Evolutionary conservation across 1,139 yeast species (phyloP), one percentile per base, ranked within the genome.

Genomic region (Groenewaldozyma auringiensis): DNA sequence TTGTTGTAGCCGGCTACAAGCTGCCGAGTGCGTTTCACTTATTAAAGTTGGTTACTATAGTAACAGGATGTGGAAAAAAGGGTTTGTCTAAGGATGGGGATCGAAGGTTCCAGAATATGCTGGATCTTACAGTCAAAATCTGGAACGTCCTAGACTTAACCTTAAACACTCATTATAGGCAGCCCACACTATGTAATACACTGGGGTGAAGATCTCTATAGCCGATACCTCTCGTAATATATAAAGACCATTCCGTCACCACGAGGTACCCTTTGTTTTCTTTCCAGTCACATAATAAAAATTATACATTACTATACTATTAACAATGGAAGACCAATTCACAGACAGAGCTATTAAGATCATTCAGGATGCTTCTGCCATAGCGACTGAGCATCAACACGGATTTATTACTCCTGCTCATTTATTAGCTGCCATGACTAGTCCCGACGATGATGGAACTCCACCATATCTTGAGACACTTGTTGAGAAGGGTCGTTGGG

Each of bases 271-370:
- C 22, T 17, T 17, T 35, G 4, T 17, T 14, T 35, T 35, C 25
- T 14, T 9, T 14, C 38, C 25, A 6, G 16, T 4, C 13, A 35
- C 21, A 17, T 35, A 17, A 4, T 20, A 9, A 14, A 35, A 11
- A 32, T 6, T n/a, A 6, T 32, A 32, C 36, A 32, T 6, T 6
- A 32, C 17, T 11, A 8, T 32, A 32, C 6, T 9, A 32, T 6
- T 22, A 43, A 54, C 42, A 45, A 61, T 54, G 56, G 66, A 66
- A 48, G 53, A 60, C 35, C 63, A 63, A 55, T 57, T 87, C 58
- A 92, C 99, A 50, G 97, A 94, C 64, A 85, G 94, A 67, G 97
- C 96, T 43, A 78, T 86, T 59, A 80, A 76, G 51, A 78, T 89
- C 53, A 74, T 94, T 44, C 82, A 83, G 57, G 75, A 77, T 60